Evolutionary conservation across 2,329 filamentous ascomycete species (phyloP), one percentile per base, ranked within the genome.

Genomic region (Aureobasidium mangrovei): DNA sequence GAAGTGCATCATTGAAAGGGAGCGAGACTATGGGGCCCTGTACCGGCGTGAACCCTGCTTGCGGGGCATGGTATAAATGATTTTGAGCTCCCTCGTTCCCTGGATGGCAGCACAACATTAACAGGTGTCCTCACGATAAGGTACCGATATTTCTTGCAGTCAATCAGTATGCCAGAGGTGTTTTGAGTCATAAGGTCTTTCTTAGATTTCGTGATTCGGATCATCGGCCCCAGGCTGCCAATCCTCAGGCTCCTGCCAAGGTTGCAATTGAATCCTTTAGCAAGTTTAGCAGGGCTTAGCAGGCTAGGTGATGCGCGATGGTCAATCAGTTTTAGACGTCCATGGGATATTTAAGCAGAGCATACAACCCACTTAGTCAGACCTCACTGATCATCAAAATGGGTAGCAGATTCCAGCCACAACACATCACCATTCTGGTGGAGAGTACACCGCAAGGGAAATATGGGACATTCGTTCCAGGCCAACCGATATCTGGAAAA

Each of bases 401-500:
- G 12, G 44, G 39, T 32, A 38, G 32, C 26, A 42, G 28, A 9
- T 52, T 27, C 32, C 28, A n/a, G 4, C 26, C 49, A 4, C 24
- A 53, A 9, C n/a, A 54, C 18, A 46, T 54, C n/a, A n/a, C 28
- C 3, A 54, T 46, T 9, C 7, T 40, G 4, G 33, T 54, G 33
- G 51, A 54, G 12, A 46, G 33, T 28, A 7, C 6, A 3, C 41
- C 41, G 2, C 26, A 41, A 27, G 51, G 43, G 24, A n/a, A 18
- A 1, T 27, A 44, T 27, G 35, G 35, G 4, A 54, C 42, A 40
- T 54, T 54, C 28, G 28, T 40, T 3, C 51, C 51, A 24, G 51
- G 51, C 10, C 41, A 54, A 10, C 32, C 28, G 2, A 29, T 54
- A 8, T 54, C 42, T 4, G 51, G 51, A 26, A 54, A 40, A 35